Evolutionary conservation across 2,329 filamentous ascomycete genomes (phyloP), one percentile per base, ranked within the genome.

Genomic region (Podosphaera leucotricha): DNA sequence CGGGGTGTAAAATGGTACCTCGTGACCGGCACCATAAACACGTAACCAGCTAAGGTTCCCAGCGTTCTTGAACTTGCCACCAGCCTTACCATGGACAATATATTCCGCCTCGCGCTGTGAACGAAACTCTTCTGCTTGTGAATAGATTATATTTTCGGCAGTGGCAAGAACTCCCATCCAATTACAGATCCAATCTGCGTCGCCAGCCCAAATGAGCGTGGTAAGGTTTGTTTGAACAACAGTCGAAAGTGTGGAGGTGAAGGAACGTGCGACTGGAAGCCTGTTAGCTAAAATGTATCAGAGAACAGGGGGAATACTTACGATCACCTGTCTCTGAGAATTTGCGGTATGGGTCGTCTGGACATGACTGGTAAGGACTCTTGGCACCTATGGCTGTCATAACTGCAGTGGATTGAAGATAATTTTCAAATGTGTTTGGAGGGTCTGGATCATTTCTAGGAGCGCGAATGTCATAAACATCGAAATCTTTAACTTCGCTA

Each of bases 141-240:
- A 46, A 52, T 63, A 72, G 11, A 60, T 56, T 20, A 73, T 58
- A 0, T 60, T 59, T 28, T 72, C 60, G 1, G 66, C 64, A 1
- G 63, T 64, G 10, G 56, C 60, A 5, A 66, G 59, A 26, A 61
- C 64, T n/a, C 70, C 70, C 24, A 66, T 57, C 65, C 68, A 72
- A 55, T 73, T 74, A 51, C 68, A 73, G 44, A 72, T 69, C 46
- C 46, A 47, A 19, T 75, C 70, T 2, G 69, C 64, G 44, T 72
- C 70, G 28, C 70, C 70, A 0, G 69, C 67, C 67, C 67, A 73
- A 38, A 72, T 57, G 2, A 72, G 51, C 1, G 67, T 64, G 19
- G 59, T 61, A 26, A 72, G 62, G 2, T 65, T 66, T 6, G 62
- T 62, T 48, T 64, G 57, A 16, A 70, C 62, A 2, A 72, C 62